Base-by-base conservation (phyloP, 345 rosid genomes). In the Adansonia digitata region DNA sequence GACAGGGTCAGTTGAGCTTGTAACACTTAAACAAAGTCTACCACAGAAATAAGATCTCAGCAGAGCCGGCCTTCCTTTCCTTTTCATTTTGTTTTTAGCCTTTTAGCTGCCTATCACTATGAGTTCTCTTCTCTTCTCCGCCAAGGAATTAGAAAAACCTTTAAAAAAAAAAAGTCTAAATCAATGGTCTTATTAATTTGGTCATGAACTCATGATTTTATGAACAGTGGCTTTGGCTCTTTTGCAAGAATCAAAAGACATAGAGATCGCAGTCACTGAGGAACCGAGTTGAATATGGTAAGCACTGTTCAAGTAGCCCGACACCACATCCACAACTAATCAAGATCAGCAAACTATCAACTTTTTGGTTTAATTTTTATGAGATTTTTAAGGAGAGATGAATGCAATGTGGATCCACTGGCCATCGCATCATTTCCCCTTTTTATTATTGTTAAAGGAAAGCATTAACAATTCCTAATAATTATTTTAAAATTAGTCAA, bases 191-290 rank as follows among this genome's bases (percentile, higher is more conserved):
- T 0, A 29, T 65, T 72, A 8, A 57, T 26, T 11, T 53, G 40
- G 69, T 45, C 8, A 31, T n/a, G n/a, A n/a, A n/a, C n/a, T n/a
- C n/a, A 31, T 52, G 46, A 22, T 22, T 53, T 18, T 15, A 34
- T 22, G 61, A 20, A 53, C 76, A 52, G 72, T 42, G 42, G 20
- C n/a, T 24, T 72, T 66, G 73, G 73, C 73, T 72, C 43, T 65
- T 66, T 45, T n/a, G n/a, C 69, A 6, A 64, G 11, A 15, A 4
- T 12, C 51, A 17, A 43, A 65, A 45, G 68, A 55, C 53, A 18
- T 40, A 43, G 12, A 37, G 26, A 20, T 34, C 14, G 43, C 43
- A 43, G 7, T 24, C 8, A 20, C 1, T 57, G 24, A 7, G 68
- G 43, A 73, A 26, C 12, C 26, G 49, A 49, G 11, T 2, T 55